Conservation (phyloP, 129 eudicot species). For the Artemisia annua region DNA sequence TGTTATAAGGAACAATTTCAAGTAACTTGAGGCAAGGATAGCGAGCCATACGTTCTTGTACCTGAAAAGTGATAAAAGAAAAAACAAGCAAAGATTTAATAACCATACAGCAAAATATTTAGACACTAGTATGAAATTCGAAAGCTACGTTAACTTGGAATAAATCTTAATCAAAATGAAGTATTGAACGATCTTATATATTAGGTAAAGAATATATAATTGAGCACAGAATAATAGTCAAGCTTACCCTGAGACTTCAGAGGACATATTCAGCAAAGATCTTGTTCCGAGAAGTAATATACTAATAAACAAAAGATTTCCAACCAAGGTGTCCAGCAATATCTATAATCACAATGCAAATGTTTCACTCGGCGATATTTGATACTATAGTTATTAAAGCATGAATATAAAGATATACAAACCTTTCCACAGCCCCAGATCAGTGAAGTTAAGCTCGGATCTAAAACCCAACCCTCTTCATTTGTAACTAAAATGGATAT, state of each 20-base stretch:
- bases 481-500: constrained; percentile 41
- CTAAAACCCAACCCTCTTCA: constrained; percentile 34
- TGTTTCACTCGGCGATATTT: background rate
- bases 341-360: constrained; percentile 39
- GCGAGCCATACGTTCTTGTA: constrained; percentile 55
- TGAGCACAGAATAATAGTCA: background rate
- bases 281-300: constrained; percentile 46
- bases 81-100: background rate
- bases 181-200: background rate
- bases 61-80: constrained; percentile 28
- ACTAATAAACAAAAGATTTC: constrained; percentile 52
- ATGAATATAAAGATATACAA: constrained; percentile 6
- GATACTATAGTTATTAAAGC: background rate
- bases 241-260: constrained; percentile 40
- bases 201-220: constrained; percentile 8
- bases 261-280: constrained; percentile 35
- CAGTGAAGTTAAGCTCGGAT: constrained; percentile 36
- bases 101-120: background rate
- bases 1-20: constrained; percentile 66
- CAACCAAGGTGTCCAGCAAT: constrained; percentile 42
- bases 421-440: constrained; percentile 53
- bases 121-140: background rate
- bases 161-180: background rate
- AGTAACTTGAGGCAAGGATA: constrained; percentile 76
- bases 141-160: no score